Conservation (phyloP, 352 stramenopile species). For the Pythium rishiriense region DNA sequence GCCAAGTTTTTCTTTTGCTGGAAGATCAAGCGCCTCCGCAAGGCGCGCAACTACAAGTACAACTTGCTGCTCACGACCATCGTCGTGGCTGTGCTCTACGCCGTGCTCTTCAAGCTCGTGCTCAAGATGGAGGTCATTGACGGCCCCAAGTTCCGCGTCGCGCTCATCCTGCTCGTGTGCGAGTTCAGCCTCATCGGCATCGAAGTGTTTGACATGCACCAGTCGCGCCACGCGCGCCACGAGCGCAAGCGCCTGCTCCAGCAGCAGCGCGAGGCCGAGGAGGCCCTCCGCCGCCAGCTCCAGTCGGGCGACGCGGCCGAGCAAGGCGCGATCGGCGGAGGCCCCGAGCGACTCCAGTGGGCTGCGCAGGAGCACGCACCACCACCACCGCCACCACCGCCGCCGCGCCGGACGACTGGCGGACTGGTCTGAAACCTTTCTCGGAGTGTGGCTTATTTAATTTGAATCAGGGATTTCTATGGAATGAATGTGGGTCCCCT, state of each 20-base stretch:
- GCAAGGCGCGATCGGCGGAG: conserved; percentile 10
- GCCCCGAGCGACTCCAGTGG: not conserved
- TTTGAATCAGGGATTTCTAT: not conserved
- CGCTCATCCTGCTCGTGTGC: conserved; percentile 59
- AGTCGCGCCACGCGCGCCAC: conserved; percentile 59
- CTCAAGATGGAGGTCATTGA: conserved; percentile 65
- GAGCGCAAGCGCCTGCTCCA: conserved; percentile 53
- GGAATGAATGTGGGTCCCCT: not conserved
- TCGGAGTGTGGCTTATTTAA: not conserved
- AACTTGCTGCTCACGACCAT: conserved; percentile 73
- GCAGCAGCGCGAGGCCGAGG: conserved; percentile 39
- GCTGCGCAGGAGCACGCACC: not conserved
- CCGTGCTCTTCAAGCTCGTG: conserved; percentile 45
- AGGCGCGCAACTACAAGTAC: conserved; percentile 82
- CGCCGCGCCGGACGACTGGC: not conserved
- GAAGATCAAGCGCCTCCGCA: conserved; percentile 75
- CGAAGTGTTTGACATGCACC: conserved; percentile 70
- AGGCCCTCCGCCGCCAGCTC: conserved; percentile 17
- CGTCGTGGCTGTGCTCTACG: conserved; percentile 53
- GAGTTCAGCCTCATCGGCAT: conserved; percentile 71
- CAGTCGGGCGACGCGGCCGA: conserved; percentile 13
- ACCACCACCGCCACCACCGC: not conserved
- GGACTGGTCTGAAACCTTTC: not conserved
- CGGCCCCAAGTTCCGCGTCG: conserved; percentile 59
- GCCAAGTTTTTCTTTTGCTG: conserved; percentile 78